phyloP scores from a whole-genome alignment of 2,329 filamentous ascomycete genomes.

The Aspergillus sp. region DNA sequence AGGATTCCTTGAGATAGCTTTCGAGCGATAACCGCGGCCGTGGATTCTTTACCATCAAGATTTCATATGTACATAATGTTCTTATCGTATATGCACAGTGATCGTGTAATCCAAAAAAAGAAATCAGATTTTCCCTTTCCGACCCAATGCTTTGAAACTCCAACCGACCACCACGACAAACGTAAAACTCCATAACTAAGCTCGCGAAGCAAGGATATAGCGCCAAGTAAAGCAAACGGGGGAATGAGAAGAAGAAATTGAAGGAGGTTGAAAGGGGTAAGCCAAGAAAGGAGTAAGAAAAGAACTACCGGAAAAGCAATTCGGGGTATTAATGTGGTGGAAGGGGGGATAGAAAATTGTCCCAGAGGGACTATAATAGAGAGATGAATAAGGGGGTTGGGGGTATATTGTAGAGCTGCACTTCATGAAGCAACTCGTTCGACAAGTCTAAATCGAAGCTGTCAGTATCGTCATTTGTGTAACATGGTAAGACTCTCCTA shows the following conservation, averaged over 20 bases:
- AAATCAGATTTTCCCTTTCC: neutral
- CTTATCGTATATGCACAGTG: slow-evolving; percentile 16
- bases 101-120: slow-evolving; percentile 11
- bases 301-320: neutral
- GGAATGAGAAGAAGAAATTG: neutral
- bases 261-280: neutral
- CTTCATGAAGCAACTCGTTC: slow-evolving; percentile 33
- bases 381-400: neutral
- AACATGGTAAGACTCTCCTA: slow-evolving; percentile 29
- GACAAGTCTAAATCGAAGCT: slow-evolving; percentile 36
- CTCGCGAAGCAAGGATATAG: neutral
- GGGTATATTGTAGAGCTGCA: neutral
- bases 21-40: neutral
- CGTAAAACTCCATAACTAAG: neutral
- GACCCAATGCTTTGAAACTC: neutral
- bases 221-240: neutral
- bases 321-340: neutral
- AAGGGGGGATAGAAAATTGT: neutral
- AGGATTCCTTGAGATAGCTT: no score
- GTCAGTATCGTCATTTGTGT: slow-evolving; percentile 28
- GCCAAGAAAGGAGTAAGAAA: slow-evolving; percentile 1
- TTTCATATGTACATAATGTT: slow-evolving; percentile 14
- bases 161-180: neutral
- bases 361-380: neutral
- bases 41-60: neutral